Evolutionary conservation across 257 asterid species (phyloP).

Genomic region (Nicotiana sylvestris): DNA sequence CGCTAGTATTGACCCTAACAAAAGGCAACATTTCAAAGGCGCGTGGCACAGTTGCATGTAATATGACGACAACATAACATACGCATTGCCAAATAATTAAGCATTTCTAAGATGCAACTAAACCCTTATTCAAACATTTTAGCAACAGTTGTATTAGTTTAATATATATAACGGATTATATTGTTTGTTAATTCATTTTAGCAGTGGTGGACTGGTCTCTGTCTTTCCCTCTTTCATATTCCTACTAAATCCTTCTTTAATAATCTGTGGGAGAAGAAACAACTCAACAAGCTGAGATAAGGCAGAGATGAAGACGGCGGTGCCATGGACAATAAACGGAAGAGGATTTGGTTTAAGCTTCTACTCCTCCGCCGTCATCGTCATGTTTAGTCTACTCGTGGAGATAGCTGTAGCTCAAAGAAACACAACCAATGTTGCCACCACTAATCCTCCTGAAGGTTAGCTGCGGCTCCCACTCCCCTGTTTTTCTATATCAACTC

Average conservation of each 20-base stretch:
- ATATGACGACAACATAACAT: not conserved
- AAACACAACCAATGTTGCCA: not conserved
- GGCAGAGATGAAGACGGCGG: not conserved
- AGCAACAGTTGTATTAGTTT: not conserved
- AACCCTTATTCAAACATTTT: not conserved
- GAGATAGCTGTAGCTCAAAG: conserved; percentile 19
- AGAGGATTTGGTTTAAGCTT: not conserved
- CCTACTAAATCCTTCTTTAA: not conserved
- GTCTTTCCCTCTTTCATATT: not conserved
- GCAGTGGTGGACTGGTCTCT: not conserved
- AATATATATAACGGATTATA: not conserved
- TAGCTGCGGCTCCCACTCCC: not conserved
- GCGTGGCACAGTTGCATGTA: not conserved
- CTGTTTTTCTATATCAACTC: too few relatives aligned
- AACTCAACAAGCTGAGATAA: too few relatives aligned
- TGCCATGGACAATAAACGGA: not conserved
- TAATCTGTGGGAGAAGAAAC: not conserved
- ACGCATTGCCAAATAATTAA: not conserved
- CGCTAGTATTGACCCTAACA: not conserved
- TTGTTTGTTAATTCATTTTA: not conserved
- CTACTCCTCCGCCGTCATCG: not conserved
- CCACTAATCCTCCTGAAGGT: conserved; percentile 28
- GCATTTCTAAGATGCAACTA: not conserved
- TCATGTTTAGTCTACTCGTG: not conserved
- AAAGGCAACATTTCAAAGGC: not conserved